Evolutionary conservation across 164 flowering plant species (phyloP).

Genomic region (Liriodendron chinense): DNA sequence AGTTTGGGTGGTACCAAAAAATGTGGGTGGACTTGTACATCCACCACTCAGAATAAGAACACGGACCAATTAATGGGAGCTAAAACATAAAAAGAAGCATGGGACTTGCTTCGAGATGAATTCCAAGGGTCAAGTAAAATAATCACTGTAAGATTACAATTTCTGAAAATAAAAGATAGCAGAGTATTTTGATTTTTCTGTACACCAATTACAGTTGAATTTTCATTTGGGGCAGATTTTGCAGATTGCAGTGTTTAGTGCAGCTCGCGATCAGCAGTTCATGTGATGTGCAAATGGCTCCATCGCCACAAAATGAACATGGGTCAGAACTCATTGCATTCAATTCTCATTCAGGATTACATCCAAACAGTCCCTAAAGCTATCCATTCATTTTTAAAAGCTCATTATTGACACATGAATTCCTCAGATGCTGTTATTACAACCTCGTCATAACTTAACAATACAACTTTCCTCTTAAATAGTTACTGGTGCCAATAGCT

Average conservation of each 20-base stretch:
- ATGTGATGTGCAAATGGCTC: not conserved
- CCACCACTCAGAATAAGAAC: not conserved
- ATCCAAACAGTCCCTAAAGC: not conserved
- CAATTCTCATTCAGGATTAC: not conserved
- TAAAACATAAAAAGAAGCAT: too few relatives aligned
- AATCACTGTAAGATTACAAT: too few relatives aligned
- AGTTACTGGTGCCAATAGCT: not conserved
- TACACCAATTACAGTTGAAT: not conserved
- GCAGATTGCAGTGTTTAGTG: not conserved
- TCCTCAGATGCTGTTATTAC: not conserved
- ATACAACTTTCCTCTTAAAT: not conserved
- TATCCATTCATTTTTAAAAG: not conserved
- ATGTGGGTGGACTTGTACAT: not conserved
- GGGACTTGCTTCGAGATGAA: too few relatives aligned
- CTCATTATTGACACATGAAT: not conserved
- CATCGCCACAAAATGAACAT: not conserved
- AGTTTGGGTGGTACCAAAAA: too few relatives aligned
- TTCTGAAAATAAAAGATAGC: too few relatives aligned
- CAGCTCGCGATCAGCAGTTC: not conserved
- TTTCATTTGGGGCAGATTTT: not conserved
- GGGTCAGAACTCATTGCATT: not conserved
- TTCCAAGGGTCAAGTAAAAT: too few relatives aligned
- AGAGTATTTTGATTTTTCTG: too few relatives aligned
- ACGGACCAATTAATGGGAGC: too few relatives aligned
- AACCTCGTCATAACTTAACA: not conserved